Evolutionary conservation across 306 rosid genomes (phyloP), one percentile per base, ranked within the genome.

Genomic region (Arachis stenosperma): DNA sequence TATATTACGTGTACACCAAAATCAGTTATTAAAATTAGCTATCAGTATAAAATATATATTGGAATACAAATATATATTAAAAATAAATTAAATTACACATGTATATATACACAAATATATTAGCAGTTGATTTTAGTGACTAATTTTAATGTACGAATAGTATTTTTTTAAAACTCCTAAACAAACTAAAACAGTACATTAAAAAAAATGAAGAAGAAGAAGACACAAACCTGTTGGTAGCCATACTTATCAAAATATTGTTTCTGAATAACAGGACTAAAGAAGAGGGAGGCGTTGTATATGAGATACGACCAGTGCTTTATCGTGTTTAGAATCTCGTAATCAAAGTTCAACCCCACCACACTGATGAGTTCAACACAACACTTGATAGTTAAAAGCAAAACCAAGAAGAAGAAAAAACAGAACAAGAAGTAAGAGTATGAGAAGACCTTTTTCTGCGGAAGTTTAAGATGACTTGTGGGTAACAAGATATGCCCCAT

Each of bases 261-360:
- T 9, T 83, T 85, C 76, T 90, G 97, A 71, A 89, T 79, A 33
- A 61, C 55, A 29, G 92, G 75, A 77, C 96, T 89, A 70, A 93
- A 93, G 92, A 77, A 93, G 77, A 93, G 93, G 44, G 92, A 77
- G 63, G 88, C 86, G 47, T 93, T 93, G 89, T 89, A 90, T 11
- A 93, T 87, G 43, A 93, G 87, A 84, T 90, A 93, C 7, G 90
- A 78, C 10, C 88, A 87, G 61, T 83, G 89, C 77, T 93, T 93
- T 3, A 88, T 82, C 76, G 83, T 79, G 78, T 85, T 90, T 50
- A 93, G 83, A 40, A 93, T 67, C 81, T 81, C 88, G 71, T 29
- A 90, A 89, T 93, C 93, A 37, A 93, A 81, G 85, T 78, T 93
- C 78, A 93, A 80, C 2, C 98, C 98, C 65, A 90, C 97, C 46